Evolutionary conservation across 2,329 filamentous ascomycete species (phyloP), one percentile per base, ranked within the genome.

Genomic region (Ceratocystis eucalypticola): DNA sequence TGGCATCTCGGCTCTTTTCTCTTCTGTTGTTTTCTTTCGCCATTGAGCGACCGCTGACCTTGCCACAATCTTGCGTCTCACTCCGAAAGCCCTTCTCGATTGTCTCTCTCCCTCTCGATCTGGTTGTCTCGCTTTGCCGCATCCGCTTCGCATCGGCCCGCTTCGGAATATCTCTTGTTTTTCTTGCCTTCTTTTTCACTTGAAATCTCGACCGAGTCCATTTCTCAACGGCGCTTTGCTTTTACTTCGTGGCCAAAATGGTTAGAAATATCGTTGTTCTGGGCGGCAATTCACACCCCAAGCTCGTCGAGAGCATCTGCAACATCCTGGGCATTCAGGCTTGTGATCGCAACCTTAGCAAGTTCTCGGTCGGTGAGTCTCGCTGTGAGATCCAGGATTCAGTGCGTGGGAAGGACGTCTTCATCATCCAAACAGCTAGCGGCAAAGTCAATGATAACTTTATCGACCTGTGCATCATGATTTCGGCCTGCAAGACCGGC

Each of bases 361-460:
- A 96, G 78, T 99, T 99, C 79, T 90, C 91, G 41, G 91, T 94
- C 64, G 94, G 94, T 71, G 94, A 97, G 79, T 96, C 89, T 71
- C 86, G 93, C 66, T 93, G 96, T 69, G 94, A 97, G 77, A 96
- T 99, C 73, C 84, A 92, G 75, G 94, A 99, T 77, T 96, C 91
- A 15, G 94, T 99, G 64, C 88, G 94, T 72, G 94, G 90, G 71
- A 99, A 99, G 76, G 94, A 99, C 84, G 94, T 96, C 75, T 99
- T 95, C 79, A 96, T 97, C 74, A 91, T 99, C 73, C 93, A 97
- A 77, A 94, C 91, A 53, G 91, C 91, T 71, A 90, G 90, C 71
- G 91, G 91, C 70, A 89, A 88, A 72, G 90, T 96, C 77, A 99
- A 99, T 75, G 94, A 99, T 77, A 87, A 96, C 77, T 85, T 99